phyloP scores from a whole-genome alignment of 1,139 yeast species.

The Taiozyma sp. region DNA sequence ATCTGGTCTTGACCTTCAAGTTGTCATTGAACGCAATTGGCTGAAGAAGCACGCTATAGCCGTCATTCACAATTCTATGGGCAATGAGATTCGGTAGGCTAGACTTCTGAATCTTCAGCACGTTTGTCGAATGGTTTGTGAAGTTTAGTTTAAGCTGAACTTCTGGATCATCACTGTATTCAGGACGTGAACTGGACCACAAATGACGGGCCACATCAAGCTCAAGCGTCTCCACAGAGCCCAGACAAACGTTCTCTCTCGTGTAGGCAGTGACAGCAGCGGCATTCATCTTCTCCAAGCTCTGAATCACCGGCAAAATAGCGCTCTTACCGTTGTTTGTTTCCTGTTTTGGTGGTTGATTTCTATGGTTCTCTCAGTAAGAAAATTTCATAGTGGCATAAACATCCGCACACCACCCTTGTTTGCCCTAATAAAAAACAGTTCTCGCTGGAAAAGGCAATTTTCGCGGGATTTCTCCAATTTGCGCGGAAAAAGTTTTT shows the following conservation, averaged over 20 bases:
- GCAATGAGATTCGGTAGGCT: slow-evolving; percentile 10
- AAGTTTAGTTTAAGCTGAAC: slow-evolving; percentile 12
- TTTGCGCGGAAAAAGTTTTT: not conserved
- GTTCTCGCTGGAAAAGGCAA: not conserved
- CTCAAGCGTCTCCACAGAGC: slow-evolving; percentile 4
- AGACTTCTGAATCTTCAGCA: slow-evolving; percentile 6
- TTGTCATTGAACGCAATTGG: slow-evolving; percentile 22
- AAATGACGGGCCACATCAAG: slow-evolving; percentile 22
- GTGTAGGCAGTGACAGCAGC: not conserved
- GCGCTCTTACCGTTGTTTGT: not conserved
- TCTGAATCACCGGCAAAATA: too few relatives aligned
- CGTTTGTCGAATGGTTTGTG: slow-evolving; percentile 9
- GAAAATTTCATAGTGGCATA: not conserved
- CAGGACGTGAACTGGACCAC: slow-evolving; percentile 13
- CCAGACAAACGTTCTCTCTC: not conserved
- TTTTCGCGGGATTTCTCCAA: not conserved
- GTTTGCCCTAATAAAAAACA: slow-evolving; percentile 5
- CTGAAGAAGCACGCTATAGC: slow-evolving; percentile 13
- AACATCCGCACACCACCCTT: slow-evolving; percentile 8
- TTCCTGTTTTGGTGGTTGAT: not conserved
- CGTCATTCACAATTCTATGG: slow-evolving; percentile 17
- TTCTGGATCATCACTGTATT: slow-evolving; percentile 12
- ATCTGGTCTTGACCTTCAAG: slow-evolving; percentile 12
- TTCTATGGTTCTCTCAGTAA: not conserved
- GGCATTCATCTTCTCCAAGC: not conserved